These are phyloP conservation scores for Termitomyces sp. DNA, from an alignment of 768 basidiomycete genomes.

Conservation along the genomic window DNA sequence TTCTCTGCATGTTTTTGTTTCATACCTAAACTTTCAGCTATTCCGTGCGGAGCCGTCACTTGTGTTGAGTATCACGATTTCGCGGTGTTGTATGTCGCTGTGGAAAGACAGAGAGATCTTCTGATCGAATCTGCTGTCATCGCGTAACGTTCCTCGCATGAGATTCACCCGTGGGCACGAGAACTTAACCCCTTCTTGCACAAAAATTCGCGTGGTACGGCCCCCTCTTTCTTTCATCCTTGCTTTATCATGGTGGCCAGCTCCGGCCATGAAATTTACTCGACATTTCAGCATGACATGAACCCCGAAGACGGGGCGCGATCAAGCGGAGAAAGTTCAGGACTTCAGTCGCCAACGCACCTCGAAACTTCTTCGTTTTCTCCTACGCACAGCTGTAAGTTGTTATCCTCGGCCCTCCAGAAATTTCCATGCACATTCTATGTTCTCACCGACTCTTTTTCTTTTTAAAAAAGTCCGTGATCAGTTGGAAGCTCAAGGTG, in stretches of 20 bases:
- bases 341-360: conserved; percentile 60
- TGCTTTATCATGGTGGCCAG: conserved; percentile 48
- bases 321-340: conserved; percentile 73
- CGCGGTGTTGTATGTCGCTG: neutral
- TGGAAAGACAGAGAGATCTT: conserved; percentile 22
- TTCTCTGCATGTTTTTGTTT: neutral
- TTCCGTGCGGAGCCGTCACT: neutral
- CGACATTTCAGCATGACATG: conserved; percentile 46
- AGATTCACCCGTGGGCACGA: conserved; percentile 34
- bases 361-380: conserved; percentile 46
- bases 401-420: conserved; percentile 44
- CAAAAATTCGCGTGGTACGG: conserved; percentile 38
- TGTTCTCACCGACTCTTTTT: conserved; percentile 28
- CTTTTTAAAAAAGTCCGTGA: conserved; percentile 56
- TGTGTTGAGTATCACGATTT: neutral
- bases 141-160: conserved; percentile 26
- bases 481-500: conserved; percentile 41
- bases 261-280: conserved; percentile 47
- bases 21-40: neutral
- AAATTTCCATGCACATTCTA: conserved; percentile 22
- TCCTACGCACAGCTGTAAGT: conserved; percentile 46
- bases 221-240: conserved; percentile 21
- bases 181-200: conserved; percentile 32
- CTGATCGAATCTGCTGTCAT: conserved; percentile 28
- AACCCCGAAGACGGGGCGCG: conserved; percentile 60